Percentiles rank a stretch among this genome's conserved stretches.
These are phyloP conservation scores for Talaromyces stipitatus DNA, from an alignment of 495 filamentous ascomycete species.

Conservation along the genomic window DNA sequence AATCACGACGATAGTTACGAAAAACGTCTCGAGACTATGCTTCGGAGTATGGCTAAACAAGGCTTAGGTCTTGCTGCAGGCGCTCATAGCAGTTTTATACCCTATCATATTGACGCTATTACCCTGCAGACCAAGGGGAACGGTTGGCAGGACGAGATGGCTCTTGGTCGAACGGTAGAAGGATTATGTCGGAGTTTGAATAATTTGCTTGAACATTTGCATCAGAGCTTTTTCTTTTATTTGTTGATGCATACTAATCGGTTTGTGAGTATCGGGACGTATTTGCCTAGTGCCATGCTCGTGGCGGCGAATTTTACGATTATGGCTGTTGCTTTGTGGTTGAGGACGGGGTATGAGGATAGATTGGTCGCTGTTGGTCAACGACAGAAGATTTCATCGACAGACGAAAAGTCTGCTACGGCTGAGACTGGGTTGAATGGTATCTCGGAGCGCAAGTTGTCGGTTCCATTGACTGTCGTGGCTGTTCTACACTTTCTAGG, in stretches of 20 bases:
- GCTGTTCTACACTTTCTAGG: conserved; percentile 65
- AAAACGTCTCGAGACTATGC: conserved; percentile 78
- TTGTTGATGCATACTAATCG: conserved; percentile 80
- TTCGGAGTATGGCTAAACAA: conserved; percentile 89
- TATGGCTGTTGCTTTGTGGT: conserved; percentile 87
- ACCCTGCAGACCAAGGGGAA: conserved; percentile 83
- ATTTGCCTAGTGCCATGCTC: conserved; percentile 93
- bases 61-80: conserved; percentile 84
- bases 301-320: conserved; percentile 92
- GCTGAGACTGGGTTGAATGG: conserved; percentile 12
- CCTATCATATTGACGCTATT: conserved; percentile 95
- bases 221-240: conserved; percentile 99
- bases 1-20: conserved; percentile 74
- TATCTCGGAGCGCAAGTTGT: conserved; percentile 61
- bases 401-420: background rate
- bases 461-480: conserved; percentile 70
- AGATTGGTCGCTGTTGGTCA: conserved; percentile 13
- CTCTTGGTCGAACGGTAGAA: conserved; percentile 80
- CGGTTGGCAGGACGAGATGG: conserved; percentile 97
- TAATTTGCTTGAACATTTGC: conserved; percentile 91
- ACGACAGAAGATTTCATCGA: background rate
- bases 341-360: conserved; percentile 63
- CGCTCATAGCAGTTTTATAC: conserved; percentile 90
- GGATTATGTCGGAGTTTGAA: conserved; percentile 86
- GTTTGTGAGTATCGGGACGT: conserved; percentile 97